phyloP scores from a whole-genome alignment of 257 asterid species.

The Solanum lignicaule region DNA sequence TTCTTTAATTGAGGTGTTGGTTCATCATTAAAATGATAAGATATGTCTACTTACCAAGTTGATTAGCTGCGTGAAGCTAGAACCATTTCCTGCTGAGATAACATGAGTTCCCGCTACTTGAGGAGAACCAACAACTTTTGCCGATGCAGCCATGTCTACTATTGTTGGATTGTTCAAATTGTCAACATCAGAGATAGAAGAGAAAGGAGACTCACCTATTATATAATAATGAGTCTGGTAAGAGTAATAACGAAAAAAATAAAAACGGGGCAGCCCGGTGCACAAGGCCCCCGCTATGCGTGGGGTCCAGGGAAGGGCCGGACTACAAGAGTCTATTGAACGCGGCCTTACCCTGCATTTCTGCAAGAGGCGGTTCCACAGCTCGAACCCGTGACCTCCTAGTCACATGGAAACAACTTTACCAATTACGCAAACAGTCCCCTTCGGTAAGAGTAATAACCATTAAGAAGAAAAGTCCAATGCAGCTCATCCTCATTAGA shows the following conservation, averaged over 20 bases:
- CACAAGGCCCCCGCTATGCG: neutral
- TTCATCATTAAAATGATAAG: neutral
- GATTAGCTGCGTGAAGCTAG: conserved; percentile 27
- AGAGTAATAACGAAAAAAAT: neutral
- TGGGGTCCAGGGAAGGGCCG: neutral
- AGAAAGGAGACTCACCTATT: conserved; percentile 95
- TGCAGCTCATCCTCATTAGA: neutral
- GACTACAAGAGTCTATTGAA: neutral
- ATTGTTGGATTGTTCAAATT: conserved; percentile 73
- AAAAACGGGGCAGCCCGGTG: neutral
- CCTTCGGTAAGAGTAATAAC: neutral
- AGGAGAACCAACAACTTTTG: conserved; percentile 56
- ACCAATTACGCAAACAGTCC: neutral
- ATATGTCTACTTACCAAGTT: conserved; percentile 25
- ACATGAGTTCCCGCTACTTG: conserved; percentile 31
- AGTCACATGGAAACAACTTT: neutral
- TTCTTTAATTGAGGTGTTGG: neutral
- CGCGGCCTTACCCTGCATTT: neutral
- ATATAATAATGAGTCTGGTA: neutral
- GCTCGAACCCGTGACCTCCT: neutral
- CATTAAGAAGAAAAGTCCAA: neutral
- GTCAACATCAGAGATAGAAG: conserved; percentile 97
- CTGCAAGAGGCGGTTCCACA: neutral
- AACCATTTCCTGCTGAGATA: conserved; percentile 23
- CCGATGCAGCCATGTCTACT: conserved; percentile 50